Conservation (phyloP, 2,329 filamentous ascomycete species). For the Aspergillus fructus region DNA sequence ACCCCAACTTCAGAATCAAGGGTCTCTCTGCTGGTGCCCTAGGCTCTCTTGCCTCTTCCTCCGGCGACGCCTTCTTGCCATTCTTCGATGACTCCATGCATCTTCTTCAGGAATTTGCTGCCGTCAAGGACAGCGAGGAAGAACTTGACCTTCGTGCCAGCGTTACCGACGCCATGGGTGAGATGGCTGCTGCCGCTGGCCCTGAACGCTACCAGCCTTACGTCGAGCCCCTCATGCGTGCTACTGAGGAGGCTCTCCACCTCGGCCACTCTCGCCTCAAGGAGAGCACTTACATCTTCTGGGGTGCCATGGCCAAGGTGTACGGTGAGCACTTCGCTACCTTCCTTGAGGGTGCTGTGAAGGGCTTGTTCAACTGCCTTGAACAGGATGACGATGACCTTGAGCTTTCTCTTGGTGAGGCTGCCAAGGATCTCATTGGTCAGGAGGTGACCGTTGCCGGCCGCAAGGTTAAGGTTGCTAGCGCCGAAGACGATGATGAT, state of each 20-base stretch:
- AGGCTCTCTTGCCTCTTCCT: conserved; percentile 83
- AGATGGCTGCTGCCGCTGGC: conserved; percentile 87
- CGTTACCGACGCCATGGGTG: conserved; percentile 88
- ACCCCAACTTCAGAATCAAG: conserved; percentile 87
- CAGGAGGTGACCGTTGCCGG: conserved; percentile 75
- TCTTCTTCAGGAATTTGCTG: conserved; percentile 78
- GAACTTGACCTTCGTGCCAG: conserved; percentile 86
- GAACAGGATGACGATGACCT: conserved; percentile 85
- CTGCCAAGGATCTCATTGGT: conserved; percentile 71
- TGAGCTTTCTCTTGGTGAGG: conserved; percentile 72
- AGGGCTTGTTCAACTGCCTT: conserved; percentile 73
- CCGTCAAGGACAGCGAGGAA: conserved; percentile 83
- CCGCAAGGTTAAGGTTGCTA: conserved; percentile 80
- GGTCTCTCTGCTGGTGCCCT: conserved; percentile 84
- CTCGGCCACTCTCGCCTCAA: conserved; percentile 87
- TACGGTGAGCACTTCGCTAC: conserved; percentile 67
- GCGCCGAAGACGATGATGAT: conserved; percentile 56
- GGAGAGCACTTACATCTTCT: conserved; percentile 96
- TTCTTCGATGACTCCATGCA: conserved; percentile 91
- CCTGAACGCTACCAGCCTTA: conserved; percentile 84
- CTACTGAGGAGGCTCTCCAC: conserved; percentile 85
- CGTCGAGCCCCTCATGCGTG: conserved; percentile 84
- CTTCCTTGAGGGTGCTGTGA: conserved; percentile 48
- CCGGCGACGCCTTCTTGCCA: conserved; percentile 80
- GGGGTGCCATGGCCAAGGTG: conserved; percentile 91